phyloP scores from a whole-genome alignment of 2,329 filamentous ascomycete genomes.

The Trichoderma oligosporum region DNA sequence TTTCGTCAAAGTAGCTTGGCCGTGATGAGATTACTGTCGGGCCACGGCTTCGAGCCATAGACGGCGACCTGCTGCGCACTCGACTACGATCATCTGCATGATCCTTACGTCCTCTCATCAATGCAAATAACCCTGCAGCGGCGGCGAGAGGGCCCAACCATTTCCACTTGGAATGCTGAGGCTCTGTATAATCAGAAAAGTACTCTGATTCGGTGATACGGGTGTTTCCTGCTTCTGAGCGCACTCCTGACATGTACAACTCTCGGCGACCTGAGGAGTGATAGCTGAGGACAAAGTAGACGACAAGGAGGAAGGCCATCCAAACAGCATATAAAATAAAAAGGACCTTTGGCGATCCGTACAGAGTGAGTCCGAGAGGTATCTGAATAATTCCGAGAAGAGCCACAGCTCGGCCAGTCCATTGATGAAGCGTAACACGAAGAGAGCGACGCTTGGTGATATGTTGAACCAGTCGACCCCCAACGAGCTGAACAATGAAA shows the following conservation, averaged over 20 bases:
- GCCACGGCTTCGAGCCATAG: constrained; percentile 36
- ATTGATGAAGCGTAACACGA: constrained; percentile 72
- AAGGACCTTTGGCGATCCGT: constrained; percentile 78
- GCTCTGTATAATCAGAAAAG: constrained; percentile 34
- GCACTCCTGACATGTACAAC: constrained; percentile 54
- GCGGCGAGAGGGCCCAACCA: constrained; percentile 54
- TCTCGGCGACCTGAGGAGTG: constrained; percentile 53
- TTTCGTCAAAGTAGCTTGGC: constrained; percentile 61
- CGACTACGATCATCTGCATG: constrained; percentile 39
- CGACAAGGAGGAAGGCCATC: constrained; percentile 65
- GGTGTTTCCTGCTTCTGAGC: constrained; percentile 47
- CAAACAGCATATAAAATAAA: constrained; percentile 85
- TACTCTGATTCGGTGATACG: constrained; percentile 41
- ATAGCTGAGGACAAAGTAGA: constrained; percentile 80
- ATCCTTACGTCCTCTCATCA: constrained; percentile 44
- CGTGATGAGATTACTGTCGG: constrained; percentile 53
- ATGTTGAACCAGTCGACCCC: constrained; percentile 60
- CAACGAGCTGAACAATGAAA: constrained; percentile 66
- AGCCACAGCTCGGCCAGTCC: constrained; percentile 74
- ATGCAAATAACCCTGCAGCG: constrained; percentile 47
- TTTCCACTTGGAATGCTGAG: constrained; percentile 32
- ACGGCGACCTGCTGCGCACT: constrained; percentile 40
- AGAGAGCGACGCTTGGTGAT: constrained; percentile 48
- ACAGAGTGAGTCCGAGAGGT: constrained; percentile 82
- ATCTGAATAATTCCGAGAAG: constrained; percentile 83